phyloP scores from a whole-genome alignment of 116 monocot genomes.

The Trichopus zeylanicus region DNA sequence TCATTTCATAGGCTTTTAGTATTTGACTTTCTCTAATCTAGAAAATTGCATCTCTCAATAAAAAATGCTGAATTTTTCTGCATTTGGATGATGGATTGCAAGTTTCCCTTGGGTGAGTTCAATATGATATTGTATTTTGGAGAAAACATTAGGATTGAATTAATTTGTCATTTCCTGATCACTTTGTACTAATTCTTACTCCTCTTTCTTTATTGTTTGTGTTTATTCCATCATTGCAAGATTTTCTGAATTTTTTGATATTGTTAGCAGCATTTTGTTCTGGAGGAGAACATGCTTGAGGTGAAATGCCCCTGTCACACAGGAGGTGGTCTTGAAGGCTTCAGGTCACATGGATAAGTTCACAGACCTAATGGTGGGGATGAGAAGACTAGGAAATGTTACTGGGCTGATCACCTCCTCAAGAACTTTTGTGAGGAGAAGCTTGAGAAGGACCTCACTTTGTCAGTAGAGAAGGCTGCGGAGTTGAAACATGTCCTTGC shows the following conservation, averaged over 20 bases:
- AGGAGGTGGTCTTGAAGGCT: conserved; percentile 73
- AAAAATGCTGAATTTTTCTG: too few relatives aligned
- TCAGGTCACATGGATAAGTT: conserved; percentile 94
- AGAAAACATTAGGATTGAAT: too few relatives aligned
- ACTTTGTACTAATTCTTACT: neutral
- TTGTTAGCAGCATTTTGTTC: conserved; percentile 67
- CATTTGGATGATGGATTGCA: too few relatives aligned
- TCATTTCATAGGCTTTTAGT: too few relatives aligned
- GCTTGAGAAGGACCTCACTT: conserved; percentile 71
- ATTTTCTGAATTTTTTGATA: neutral
- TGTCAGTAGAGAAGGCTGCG: conserved; percentile 46
- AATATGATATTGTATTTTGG: too few relatives aligned
- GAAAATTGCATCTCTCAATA: too few relatives aligned
- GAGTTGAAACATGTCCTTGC: conserved; percentile 76
- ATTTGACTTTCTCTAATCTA: too few relatives aligned
- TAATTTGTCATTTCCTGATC: too few relatives aligned
- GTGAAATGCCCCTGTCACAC: conserved; percentile 94
- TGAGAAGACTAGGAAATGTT: conserved; percentile 79
- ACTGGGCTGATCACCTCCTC: conserved; percentile 84
- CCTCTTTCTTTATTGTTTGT: neutral
- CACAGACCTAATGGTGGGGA: conserved; percentile 95
- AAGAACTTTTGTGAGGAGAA: conserved; percentile 90
- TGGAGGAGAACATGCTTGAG: conserved; percentile 93
- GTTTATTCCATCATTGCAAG: neutral
- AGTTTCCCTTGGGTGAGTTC: too few relatives aligned